Percentiles rank a stretch among this genome's conserved stretches.
phyloP scores from a whole-genome alignment of 2,329 filamentous ascomycete genomes.

The Apiospora sp. region DNA sequence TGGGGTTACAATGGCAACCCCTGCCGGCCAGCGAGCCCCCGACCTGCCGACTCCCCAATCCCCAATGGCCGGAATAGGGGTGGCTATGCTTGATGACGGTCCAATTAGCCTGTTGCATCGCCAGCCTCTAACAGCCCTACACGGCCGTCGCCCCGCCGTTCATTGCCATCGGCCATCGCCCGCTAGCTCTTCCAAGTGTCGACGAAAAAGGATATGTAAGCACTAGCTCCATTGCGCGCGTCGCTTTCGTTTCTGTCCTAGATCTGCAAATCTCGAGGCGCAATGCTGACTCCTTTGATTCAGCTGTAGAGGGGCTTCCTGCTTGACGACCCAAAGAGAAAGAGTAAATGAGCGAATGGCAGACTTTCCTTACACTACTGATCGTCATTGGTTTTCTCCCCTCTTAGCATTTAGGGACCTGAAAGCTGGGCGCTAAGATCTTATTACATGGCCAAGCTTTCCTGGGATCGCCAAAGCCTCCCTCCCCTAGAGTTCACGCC shows the following conservation, averaged over 20 bases:
- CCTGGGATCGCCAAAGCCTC: neutral
- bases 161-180: neutral
- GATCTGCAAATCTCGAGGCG: neutral
- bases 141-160: neutral
- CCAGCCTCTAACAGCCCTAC: neutral
- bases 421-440: neutral
- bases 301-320: neutral
- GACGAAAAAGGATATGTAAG: neutral
- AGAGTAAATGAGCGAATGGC: neutral
- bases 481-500: neutral
- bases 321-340: neutral
- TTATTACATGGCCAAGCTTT: slow-evolving; percentile 8
- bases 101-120: neutral
- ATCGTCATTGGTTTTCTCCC: neutral
- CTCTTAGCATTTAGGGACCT: neutral
- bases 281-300: neutral
- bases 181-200: neutral
- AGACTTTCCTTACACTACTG: neutral
- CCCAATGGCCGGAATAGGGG: neutral
- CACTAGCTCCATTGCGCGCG: neutral
- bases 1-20: neutral
- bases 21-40: neutral
- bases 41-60: neutral
- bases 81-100: neutral
- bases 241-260: neutral